A percentile compares a stretch with the other conserved stretches of the same genome.
phyloP scores from a whole-genome alignment of 2,329 filamentous ascomycete species.

The Pyrenophora teres region DNA sequence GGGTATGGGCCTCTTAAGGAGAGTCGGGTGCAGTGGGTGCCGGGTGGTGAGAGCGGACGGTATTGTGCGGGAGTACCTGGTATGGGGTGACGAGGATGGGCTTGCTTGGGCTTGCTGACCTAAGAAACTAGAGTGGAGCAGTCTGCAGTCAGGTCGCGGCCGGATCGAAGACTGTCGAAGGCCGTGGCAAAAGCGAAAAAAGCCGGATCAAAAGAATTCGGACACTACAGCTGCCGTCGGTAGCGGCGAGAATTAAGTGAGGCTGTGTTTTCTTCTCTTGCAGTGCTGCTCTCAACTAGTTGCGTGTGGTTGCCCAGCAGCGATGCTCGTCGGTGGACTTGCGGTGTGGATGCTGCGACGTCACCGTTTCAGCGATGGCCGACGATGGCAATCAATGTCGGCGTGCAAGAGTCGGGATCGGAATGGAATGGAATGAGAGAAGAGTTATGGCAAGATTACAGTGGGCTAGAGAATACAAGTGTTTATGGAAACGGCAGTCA shows the following conservation, averaged over 20 bases:
- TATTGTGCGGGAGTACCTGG: constrained; percentile 13
- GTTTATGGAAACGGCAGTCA: constrained; percentile 2
- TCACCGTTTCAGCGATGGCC: constrained; percentile 22
- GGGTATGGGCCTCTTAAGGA: constrained; percentile 13
- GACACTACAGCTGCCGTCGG: too few relatives aligned
- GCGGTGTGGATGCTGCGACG: constrained; percentile 28
- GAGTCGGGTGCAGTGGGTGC: constrained; percentile 10
- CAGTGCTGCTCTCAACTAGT: neutral
- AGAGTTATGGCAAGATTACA: neutral
- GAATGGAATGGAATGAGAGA: neutral
- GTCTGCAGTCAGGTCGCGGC: constrained; percentile 6
- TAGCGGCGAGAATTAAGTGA: constrained; percentile 10
- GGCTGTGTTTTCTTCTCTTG: constrained; percentile 16
- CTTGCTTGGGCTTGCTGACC: constrained; percentile 16
- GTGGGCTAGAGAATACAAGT: constrained; percentile 4
- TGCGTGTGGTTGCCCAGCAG: constrained; percentile 17
- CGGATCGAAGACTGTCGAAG: constrained; percentile 25
- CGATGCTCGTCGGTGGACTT: constrained; percentile 14
- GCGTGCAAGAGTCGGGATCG: constrained; percentile 3
- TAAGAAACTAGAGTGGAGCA: constrained; percentile 19
- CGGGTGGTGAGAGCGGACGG: constrained; percentile 13
- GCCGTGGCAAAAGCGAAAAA: constrained; percentile 23
- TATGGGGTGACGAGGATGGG: constrained; percentile 21
- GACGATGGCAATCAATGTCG: constrained; percentile 7
- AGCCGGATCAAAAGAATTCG: constrained; percentile 10